Evolutionary conservation across 2,329 filamentous ascomycete species (phyloP), one percentile per base, ranked within the genome.

Genomic region (Arthroderma uncinatum): DNA sequence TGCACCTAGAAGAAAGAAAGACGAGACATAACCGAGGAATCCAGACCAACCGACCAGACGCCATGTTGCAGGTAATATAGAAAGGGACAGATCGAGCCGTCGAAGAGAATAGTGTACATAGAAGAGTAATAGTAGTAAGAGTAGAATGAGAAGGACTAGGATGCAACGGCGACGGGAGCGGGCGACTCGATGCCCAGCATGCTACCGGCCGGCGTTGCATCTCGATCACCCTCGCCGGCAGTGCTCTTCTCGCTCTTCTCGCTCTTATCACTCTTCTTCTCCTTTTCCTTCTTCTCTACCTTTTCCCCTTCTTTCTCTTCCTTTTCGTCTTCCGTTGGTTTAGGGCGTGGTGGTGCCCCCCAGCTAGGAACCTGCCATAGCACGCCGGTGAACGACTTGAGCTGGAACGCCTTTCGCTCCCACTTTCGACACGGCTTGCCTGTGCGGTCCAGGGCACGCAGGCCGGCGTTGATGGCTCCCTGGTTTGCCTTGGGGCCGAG

Each of bases 401-500:
- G 77, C 53, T 79, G 80, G 69, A 97, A 89, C 57, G 84, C 81
- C 62, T 89, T 89, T 71, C 85, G 88, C 69, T 83, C 79, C 93
- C 93, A 98, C 70, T 85, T 91, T 62, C 92, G 87, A 72, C 91
- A 96, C 8, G 93, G 91, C 67, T 92, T 87, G 63, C 92, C 92
- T 6, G 87, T 87, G 60, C 92, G 85, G 72, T 98, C 93, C 62
- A 98, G 86, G 10, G 93, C 92, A 57, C 93, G 89, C 53, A 98
- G 84, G 55, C 89, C 89, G 56, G 93, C 93, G 69, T 98, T 98
- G 79, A 98, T 98, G 59, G 92, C 92, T 62, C 93, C 93, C 66
- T 92, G 88, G 71, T 96, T 97, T 54, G 92, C 92, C 73, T 96
- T 97, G 64, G 93, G 93, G 2, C 92, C 92, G 25, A 97, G 85